These are phyloP conservation scores for Gossypium laxum DNA, from an alignment of 441 rosid species.

Conservation along the genomic window DNA sequence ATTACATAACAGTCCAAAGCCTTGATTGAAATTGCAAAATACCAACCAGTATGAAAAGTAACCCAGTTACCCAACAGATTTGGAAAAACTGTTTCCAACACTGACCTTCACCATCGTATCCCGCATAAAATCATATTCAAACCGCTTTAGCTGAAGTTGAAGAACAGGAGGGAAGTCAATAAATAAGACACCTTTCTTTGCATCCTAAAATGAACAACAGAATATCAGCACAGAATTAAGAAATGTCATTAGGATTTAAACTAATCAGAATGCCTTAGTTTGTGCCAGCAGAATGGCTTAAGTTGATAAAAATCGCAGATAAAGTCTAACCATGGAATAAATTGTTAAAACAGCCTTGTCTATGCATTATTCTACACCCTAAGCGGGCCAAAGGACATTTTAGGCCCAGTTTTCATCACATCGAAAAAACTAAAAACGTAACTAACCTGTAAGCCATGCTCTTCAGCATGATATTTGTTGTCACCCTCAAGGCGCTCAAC, in stretches of 20 bases:
- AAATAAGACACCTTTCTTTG: conserved; percentile 82
- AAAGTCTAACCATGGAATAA: not conserved
- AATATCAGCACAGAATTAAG: not conserved
- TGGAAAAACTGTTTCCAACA: conserved; percentile 11
- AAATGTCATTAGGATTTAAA: not conserved
- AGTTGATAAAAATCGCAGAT: not conserved
- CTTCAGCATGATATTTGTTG: conserved; percentile 86
- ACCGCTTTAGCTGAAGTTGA: conserved; percentile 86
- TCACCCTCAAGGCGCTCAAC: conserved; percentile 96
- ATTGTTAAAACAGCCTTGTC: not conserved
- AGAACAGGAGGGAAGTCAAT: conserved; percentile 93
- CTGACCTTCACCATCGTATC: conserved; percentile 92
- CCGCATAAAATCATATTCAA: conserved; percentile 86
- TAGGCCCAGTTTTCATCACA: not conserved
- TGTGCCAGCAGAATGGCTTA: not conserved
- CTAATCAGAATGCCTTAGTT: not conserved
- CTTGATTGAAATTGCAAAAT: not conserved
- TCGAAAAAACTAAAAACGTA: not conserved
- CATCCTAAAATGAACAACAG: conserved; percentile 51
- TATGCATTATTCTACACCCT: not conserved
- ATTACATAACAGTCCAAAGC: not conserved
- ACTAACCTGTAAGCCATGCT: conserved; percentile 81
- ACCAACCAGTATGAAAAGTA: not conserved
- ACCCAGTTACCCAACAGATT: not conserved
- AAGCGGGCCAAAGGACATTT: not conserved